Base-by-base conservation (phyloP, 2,329 filamentous ascomycete genomes). In the Claviceps maximensis region DNA sequence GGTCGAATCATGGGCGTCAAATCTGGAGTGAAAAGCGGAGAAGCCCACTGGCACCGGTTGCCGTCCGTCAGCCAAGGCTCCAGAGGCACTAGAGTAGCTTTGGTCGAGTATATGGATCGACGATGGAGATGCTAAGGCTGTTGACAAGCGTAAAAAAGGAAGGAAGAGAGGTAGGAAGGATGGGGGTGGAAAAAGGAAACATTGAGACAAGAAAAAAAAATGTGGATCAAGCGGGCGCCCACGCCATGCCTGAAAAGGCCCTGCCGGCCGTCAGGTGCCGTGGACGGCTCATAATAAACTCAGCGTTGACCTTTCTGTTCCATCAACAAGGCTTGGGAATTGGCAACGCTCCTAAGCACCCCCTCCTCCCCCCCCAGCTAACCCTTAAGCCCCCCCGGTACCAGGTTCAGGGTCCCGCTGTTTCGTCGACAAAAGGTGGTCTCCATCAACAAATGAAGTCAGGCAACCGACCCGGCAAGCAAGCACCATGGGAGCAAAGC, bases 51-150 rank as follows among this genome's bases (percentile, higher is more conserved):
- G 17, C 23, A 2, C 23, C n/a, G 44, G 44, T 29, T 29, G n/a
- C 23, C 4, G 44, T 44, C 41, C 48, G 59, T 49, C 33, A 27
- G 47, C 47, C 47, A 49, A 27, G 47, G 15, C 19, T 27, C 33
- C 33, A 25, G 21, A 33, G 29, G 46, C 27, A 48, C 17, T n/a
- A 36, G 13, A 44, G 6, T 10, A 10, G 4, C 41, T 44, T 44
- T 13, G 41, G 41, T 44, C 23, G 21, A 44, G 19, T 25, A 25
- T 44, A 25, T 25, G 19, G 13, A 25, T 44, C 41, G 41, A 25
- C 21, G 41, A 44, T 25, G 41, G 12, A 44, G 15, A 42, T 42
- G 19, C n/a, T n/a, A n/a, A 15, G n/a, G 2, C 36, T 17, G 5
- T 38, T 17, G 15, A 17, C 36, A 38, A 13, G 6, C 15, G 4